Evolutionary conservation across 495 filamentous ascomycete species (phyloP).

Genomic region (Friedmanniomyces endolithicus): DNA sequence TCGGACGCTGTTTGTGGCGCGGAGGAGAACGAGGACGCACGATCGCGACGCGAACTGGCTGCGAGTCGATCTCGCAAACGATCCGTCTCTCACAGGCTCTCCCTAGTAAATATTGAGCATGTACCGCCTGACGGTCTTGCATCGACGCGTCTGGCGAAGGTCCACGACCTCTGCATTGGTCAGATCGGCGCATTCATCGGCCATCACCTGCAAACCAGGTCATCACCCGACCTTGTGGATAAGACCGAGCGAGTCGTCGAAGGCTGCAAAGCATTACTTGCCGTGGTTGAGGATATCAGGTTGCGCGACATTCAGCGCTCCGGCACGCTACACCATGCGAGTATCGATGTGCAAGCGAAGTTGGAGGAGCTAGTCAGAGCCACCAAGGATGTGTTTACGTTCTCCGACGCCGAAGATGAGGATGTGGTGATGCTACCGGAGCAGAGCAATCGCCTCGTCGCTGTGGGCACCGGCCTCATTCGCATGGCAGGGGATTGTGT

Average conservation of each 20-base stretch:
- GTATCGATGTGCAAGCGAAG: constrained; percentile 64
- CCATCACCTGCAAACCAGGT: constrained; percentile 67
- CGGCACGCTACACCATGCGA: constrained; percentile 52
- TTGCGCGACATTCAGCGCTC: constrained; percentile 58
- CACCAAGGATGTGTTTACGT: constrained; percentile 62
- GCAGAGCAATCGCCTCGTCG: constrained; percentile 63
- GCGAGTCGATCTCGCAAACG: neutral
- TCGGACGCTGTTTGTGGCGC: neutral
- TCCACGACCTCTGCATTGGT: constrained; percentile 79
- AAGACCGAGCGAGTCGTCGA: constrained; percentile 67
- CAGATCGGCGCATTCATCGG: constrained; percentile 86
- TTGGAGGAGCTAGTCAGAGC: constrained; percentile 68
- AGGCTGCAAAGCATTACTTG: constrained; percentile 64
- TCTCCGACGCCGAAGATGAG: constrained; percentile 47
- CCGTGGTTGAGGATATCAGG: constrained; percentile 72
- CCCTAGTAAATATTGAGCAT: constrained; percentile 27
- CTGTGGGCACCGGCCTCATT: constrained; percentile 79
- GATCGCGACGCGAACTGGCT: neutral
- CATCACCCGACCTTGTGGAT: constrained; percentile 64
- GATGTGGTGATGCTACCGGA: constrained; percentile 67
- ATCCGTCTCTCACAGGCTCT: constrained; percentile 35
- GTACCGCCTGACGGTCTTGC: constrained; percentile 31
- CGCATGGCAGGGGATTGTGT: constrained; percentile 83
- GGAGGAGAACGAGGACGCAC: neutral
- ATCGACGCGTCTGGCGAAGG: constrained; percentile 53